phyloP scores from a whole-genome alignment of 768 basidiomycete genomes.

The Russula sp. region DNA sequence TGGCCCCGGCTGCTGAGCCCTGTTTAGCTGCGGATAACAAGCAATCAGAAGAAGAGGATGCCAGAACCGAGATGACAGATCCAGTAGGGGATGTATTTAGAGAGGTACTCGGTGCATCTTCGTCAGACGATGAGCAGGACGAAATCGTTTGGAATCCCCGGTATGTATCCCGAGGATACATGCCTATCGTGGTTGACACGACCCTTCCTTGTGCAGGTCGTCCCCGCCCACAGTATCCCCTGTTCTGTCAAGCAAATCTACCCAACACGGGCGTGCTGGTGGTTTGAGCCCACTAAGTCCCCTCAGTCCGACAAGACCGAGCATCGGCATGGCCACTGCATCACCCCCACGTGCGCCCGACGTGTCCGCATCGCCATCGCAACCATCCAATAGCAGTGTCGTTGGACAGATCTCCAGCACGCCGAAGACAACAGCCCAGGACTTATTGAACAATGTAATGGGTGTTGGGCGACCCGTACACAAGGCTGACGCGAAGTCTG shows the following conservation, averaged over 20 bases:
- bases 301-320: constrained; percentile 18
- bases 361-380: constrained; percentile 30
- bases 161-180: constrained; percentile 36
- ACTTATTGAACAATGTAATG: constrained; percentile 59
- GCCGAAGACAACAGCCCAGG: constrained; percentile 57
- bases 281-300: constrained; percentile 25
- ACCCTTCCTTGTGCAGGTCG: constrained; percentile 1
- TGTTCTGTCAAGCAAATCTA: constrained; percentile 18
- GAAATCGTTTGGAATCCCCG: constrained; percentile 76
- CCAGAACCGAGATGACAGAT: constrained; percentile 71
- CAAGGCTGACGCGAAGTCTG: constrained; percentile 26
- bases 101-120: constrained; percentile 44
- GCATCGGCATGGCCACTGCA: constrained; percentile 29
- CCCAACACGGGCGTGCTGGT: constrained; percentile 12
- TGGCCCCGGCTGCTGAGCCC: background rate
- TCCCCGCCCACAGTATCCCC: constrained; percentile 22
- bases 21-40: constrained; percentile 32
- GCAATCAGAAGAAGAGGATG: constrained; percentile 49
- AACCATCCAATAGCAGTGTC: constrained; percentile 22
- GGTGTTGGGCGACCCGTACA: constrained; percentile 35
- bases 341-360: constrained; percentile 35
- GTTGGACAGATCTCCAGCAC: constrained; percentile 25
- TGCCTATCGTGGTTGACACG: background rate
- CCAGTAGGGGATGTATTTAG: constrained; percentile 68
- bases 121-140: constrained; percentile 55